These are phyloP conservation scores for Tricholoma bakamatsutake DNA, from an alignment of 768 basidiomycete species.

Conservation along the genomic window DNA sequence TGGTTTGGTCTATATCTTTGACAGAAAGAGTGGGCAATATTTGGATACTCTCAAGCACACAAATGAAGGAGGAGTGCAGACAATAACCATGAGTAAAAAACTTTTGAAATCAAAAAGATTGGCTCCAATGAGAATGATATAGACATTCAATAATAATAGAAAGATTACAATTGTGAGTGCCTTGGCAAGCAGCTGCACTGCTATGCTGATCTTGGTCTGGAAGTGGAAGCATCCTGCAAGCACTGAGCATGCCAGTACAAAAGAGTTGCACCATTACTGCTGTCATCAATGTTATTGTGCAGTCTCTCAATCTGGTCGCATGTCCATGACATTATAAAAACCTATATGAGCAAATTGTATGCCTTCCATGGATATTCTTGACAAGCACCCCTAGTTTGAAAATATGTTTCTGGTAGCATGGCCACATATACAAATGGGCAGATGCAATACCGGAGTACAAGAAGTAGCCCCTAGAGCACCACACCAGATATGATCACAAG, in stretches of 20 bases:
- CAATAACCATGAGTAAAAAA: constrained; percentile 2
- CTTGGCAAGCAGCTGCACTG: not conserved
- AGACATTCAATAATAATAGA: constrained; percentile 1
- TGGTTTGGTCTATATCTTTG: constrained; percentile 16
- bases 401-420: not conserved
- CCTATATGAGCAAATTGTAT: not conserved
- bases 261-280: not conserved
- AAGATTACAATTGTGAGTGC: constrained; percentile 2
- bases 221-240: not conserved
- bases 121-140: not conserved
- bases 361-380: not conserved
- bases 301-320: not conserved
- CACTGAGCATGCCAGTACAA: not conserved
- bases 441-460: not conserved
- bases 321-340: not conserved
- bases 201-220: not conserved
- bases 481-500: not conserved
- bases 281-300: not conserved
- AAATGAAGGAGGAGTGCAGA: constrained; percentile 7
- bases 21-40: constrained; percentile 11
- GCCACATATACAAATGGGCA: not conserved
- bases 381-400: not conserved
- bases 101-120: not conserved
- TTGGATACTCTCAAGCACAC: constrained; percentile 9
- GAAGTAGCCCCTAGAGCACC: not conserved